Percentiles rank a stretch among this genome's conserved stretches.
These are phyloP conservation scores for Podospora anserina DNA, from an alignment of 495 filamentous ascomycete species.

Conservation along the genomic window DNA sequence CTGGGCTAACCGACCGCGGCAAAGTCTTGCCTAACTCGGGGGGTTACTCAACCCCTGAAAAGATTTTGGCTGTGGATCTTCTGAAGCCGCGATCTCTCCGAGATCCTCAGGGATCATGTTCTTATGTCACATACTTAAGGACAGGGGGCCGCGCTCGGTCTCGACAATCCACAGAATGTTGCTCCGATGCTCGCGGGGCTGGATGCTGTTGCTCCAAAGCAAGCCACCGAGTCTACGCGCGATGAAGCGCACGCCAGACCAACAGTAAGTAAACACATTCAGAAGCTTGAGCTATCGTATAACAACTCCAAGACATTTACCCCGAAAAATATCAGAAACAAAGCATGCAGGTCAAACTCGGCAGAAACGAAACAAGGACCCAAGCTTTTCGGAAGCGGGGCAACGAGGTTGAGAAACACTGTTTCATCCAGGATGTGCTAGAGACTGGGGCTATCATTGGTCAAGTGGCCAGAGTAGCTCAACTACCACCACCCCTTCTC, in stretches of 20 bases:
- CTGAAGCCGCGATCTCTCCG: constrained; percentile 28
- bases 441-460: not conserved
- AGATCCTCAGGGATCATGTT: constrained; percentile 29
- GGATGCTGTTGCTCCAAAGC: not conserved
- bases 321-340: not conserved
- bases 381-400: constrained; percentile 1
- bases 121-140: constrained; percentile 25
- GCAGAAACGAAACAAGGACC: not conserved
- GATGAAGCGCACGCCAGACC: not conserved
- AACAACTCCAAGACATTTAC: not conserved
- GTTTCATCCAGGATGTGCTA: not conserved
- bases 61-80: constrained; percentile 27
- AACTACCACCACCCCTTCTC: not conserved
- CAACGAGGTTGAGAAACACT: constrained; percentile 8
- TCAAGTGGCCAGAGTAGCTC: not conserved
- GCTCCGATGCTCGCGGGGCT: not conserved
- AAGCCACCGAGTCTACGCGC: not conserved
- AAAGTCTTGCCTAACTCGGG: constrained; percentile 13
- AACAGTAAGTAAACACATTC: not conserved
- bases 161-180: not conserved
- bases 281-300: not conserved
- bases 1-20: constrained; percentile 22
- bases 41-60: constrained; percentile 13
- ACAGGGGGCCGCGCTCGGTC: constrained; percentile 20
- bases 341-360: not conserved